phyloP scores from a whole-genome alignment of 1,139 yeast genomes.

The Nematodospora anomalae region DNA sequence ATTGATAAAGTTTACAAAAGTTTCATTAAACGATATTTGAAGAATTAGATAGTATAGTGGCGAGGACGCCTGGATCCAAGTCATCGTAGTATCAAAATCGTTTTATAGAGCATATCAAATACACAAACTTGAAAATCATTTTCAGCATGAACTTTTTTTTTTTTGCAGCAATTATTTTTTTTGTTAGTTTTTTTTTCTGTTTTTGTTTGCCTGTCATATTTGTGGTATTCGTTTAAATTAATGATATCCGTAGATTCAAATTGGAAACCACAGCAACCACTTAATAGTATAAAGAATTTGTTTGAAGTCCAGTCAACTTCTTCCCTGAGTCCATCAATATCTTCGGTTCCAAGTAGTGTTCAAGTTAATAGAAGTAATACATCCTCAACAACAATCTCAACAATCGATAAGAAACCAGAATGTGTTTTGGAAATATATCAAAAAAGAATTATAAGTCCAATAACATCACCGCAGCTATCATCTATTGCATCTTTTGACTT shows the following conservation, averaged over 20 bases:
- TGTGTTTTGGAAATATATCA: slow-evolving; percentile 7
- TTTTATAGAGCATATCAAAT: slow-evolving; percentile 3
- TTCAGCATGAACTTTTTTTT: too few relatives aligned
- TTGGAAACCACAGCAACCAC: slow-evolving; percentile 4
- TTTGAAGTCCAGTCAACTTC: slow-evolving; percentile 8
- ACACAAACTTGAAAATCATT: too few relatives aligned
- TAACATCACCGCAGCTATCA: not conserved
- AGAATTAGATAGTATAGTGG: slow-evolving; percentile 9
- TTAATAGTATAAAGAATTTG: slow-evolving; percentile 8
- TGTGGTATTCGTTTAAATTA: not conserved
- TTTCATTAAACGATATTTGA: slow-evolving; percentile 5
- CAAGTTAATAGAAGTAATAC: not conserved
- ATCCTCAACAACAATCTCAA: slow-evolving; percentile 2
- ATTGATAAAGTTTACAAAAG: slow-evolving; percentile 7
- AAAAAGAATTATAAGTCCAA: not conserved
- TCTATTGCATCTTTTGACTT: slow-evolving; percentile 3
- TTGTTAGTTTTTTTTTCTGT: slow-evolving; percentile 4
- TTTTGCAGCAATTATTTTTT: slow-evolving; percentile 1
- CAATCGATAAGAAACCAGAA: not conserved
- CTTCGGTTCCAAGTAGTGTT: slow-evolving; percentile 4
- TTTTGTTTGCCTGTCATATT: not conserved
- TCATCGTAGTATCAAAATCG: not conserved
- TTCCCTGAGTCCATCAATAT: not conserved
- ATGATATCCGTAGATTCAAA: not conserved
- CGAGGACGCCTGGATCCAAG: not conserved